Evolutionary conservation across 495 filamentous ascomycete species (phyloP), one percentile per base, ranked within the genome.

Genomic region (Chaetomium cochliodes): DNA sequence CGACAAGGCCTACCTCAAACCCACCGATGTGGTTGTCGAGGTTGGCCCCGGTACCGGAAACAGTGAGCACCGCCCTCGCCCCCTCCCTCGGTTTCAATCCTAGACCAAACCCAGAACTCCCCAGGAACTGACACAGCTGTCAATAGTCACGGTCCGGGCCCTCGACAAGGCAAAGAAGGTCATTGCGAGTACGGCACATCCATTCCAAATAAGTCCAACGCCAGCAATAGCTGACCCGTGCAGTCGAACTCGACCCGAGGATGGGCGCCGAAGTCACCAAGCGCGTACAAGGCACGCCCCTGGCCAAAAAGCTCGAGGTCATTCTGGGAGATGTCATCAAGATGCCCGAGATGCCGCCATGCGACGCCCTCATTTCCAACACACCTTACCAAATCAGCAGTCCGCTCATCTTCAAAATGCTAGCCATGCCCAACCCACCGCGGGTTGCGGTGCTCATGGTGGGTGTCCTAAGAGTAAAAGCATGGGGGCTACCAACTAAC

Each of bases 191-290:
- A 67, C 44, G 67, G 7, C 2, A 46, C 67, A 65, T 46, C 20
- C 23, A 42, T 12, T 13, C 1, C 22, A 16, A 16, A 26, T 1
- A n/a, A 28, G 18, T 9, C 28, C 7, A 4, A 5, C 39, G 11
- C 16, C 22, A 33, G 22, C 37, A 53, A 46, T 64, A 58, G 30
- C 52, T 61, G 22, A 58, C 42, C 11, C 13, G 7, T 37, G 42
- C 44, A 74, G 91, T 96, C 39, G 93, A 98, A 80, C 84, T 96
- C 78, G 93, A 97, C 76, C 93, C 93, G 51, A 84, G 93, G 70
- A 98, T 97, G 94, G 93, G 93, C 6, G 93, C 93, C 30, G 94
- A 98, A 76, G 85, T 96, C 67, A 96, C 93, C 51, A 97, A 97
- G 73, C 89, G 92, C 64, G 92, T 97, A 30, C 91, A 96, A 74